Evolutionary conservation across 192 early-diverging fungal species (phyloP), one percentile per base, ranked within the genome.

Genomic region (Chytriomyces sp.): DNA sequence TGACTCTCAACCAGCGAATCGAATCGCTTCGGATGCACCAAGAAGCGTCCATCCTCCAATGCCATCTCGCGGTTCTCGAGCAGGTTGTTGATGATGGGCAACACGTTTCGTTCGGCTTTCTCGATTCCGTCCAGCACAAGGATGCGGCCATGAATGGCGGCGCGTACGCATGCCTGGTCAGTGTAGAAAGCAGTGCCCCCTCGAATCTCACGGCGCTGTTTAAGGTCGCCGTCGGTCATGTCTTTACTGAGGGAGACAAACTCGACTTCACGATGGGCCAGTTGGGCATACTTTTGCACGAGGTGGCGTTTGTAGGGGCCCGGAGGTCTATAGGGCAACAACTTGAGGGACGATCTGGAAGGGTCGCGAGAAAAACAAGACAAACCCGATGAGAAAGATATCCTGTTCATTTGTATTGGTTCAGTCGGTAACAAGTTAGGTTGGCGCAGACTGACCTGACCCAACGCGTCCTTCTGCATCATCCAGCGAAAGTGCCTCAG

Each of bases 21-120:
- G 63, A 87, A 91, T n/a, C 88, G 88, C 59, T 86, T 83, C 22
- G 88, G 83, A 57, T 85, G 82, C n/a, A 91, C 85, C 28, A 94
- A 80, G 75, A 91, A 91, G 32, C 90, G 81, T 37, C 92, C 92
- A 73, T 94, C 91, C 62, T 94, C 92, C 32, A 92, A 76, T 4
- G 59, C 79, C 91, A 94, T 93, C 79, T 94, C 93, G 64, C 93
- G 76, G 72, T 94, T 94, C 72, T 94, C 93, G 39, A 94, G 70
- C 72, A 94, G 74, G 74, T 94, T 94, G 74, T 94, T 94, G 54
- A 94, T 75, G 28, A 94, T 87, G 4, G 93, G 93, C 32, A 94
- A 74, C 1, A 94, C 91, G 74, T 94, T 94, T 22, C 93, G 83
- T 58, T 94, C 93, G 0, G 91, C 91, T 64, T 93, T 93, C 53